Percentiles rank a stretch among this genome's conserved stretches.
phyloP scores from a whole-genome alignment of 2,329 filamentous ascomycete genomes.

The Cadophora gregata region DNA sequence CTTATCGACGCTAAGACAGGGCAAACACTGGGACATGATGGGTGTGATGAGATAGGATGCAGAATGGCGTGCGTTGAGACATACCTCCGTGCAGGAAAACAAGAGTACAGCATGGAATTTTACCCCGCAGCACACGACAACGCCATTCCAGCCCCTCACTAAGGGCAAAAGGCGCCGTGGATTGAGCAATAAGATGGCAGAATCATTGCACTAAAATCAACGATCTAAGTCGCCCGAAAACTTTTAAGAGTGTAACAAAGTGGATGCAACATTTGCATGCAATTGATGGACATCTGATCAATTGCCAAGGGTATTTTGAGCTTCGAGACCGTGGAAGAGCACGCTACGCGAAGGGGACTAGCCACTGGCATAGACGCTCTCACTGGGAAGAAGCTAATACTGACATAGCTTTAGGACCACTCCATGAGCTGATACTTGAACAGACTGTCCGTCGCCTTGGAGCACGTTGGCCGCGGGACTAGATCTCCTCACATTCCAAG shows the following conservation, averaged over 20 bases:
- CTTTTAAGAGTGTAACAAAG: background rate
- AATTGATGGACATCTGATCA: background rate
- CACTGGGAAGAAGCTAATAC: background rate
- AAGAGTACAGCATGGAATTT: background rate
- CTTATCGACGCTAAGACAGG: background rate
- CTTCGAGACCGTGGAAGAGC: background rate
- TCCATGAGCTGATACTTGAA: background rate
- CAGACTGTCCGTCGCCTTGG: background rate
- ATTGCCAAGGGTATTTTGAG: background rate
- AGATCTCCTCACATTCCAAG: no score
- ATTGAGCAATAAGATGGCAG: background rate
- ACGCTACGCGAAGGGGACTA: background rate
- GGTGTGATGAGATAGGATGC: background rate
- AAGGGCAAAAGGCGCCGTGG: background rate
- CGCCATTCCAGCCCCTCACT: background rate
- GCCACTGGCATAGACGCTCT: background rate
- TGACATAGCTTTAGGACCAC: background rate
- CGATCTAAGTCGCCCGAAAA: background rate
- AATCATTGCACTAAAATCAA: background rate
- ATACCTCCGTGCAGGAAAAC: slow-evolving; percentile 3
- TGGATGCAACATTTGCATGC: background rate
- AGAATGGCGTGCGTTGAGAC: background rate
- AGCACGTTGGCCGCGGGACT: background rate
- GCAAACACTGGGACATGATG: no score
- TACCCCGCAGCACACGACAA: background rate